phyloP scores from a whole-genome alignment of 169 alveolate species.

The Cryptosporidium parvum region DNA sequence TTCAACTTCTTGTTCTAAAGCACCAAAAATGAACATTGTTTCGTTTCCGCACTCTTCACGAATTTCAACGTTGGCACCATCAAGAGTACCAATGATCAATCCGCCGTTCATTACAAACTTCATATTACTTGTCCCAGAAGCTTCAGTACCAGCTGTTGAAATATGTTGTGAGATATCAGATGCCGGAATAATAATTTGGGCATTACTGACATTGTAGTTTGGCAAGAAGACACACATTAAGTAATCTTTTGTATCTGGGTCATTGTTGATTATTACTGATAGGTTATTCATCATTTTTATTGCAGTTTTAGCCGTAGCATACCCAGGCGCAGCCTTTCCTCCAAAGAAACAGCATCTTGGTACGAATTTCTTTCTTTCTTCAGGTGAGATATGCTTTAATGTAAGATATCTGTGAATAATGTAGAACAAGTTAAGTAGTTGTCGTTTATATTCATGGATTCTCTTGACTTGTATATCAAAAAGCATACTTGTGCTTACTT shows the following conservation, averaged over 20 bases:
- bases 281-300: slow-evolving; percentile 92
- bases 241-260: slow-evolving; percentile 87
- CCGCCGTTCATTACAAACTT: slow-evolving; percentile 96
- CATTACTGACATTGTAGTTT: slow-evolving; percentile 93
- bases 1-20: slow-evolving; percentile 87
- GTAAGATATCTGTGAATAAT: slow-evolving; percentile 90
- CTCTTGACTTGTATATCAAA: slow-evolving; percentile 94
- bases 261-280: slow-evolving; percentile 89
- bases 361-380: slow-evolving; percentile 83
- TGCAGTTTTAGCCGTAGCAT: slow-evolving; percentile 91
- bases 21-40: slow-evolving; percentile 94
- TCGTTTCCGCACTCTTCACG: slow-evolving; percentile 93
- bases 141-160: slow-evolving; percentile 96
- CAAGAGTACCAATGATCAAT: slow-evolving; percentile 94
- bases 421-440: slow-evolving; percentile 89
- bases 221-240: slow-evolving; percentile 91
- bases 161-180: slow-evolving; percentile 93
- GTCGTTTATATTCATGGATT: slow-evolving; percentile 95
- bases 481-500: slow-evolving; percentile 84
- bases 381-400: slow-evolving; percentile 81
- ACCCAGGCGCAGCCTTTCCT: slow-evolving; percentile 96
- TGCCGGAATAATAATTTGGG: slow-evolving; percentile 94
- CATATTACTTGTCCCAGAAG: slow-evolving; percentile 96
- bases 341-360: slow-evolving; percentile 92
- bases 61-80: slow-evolving; percentile 96